Conservation (phyloP, 2,329 filamentous ascomycete species). For the Knufia fluminis region DNA sequence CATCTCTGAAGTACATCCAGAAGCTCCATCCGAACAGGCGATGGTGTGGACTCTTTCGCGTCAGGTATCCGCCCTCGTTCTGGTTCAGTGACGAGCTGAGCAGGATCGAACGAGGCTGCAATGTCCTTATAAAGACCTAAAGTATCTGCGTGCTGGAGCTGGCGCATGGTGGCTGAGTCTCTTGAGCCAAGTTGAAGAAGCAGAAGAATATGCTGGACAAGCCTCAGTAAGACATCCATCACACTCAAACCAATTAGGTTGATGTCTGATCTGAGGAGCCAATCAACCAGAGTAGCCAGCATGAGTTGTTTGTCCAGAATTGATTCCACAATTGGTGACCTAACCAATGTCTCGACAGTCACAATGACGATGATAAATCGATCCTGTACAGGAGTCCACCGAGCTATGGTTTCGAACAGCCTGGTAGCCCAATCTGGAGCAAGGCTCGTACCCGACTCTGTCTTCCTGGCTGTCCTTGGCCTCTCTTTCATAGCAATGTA, state of each 20-base stretch:
- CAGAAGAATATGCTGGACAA: constrained; percentile 74
- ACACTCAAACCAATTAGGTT: constrained; percentile 93
- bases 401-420: constrained; percentile 68
- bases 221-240: constrained; percentile 81
- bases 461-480: constrained; percentile 41
- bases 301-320: constrained; percentile 65
- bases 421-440: constrained; percentile 66
- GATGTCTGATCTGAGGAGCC: constrained; percentile 74
- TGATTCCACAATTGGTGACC: constrained; percentile 59
- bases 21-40: constrained; percentile 50
- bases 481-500: constrained; percentile 57
- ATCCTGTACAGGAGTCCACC: constrained; percentile 89
- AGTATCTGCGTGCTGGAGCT: constrained; percentile 28
- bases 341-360: constrained; percentile 65
- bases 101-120: constrained; percentile 21
- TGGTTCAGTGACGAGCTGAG: constrained; percentile 10
- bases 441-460: constrained; percentile 29
- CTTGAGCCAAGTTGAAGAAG: constrained; percentile 56
- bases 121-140: constrained; percentile 25
- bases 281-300: constrained; percentile 68
- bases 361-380: constrained; percentile 83
- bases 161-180: constrained; percentile 31
- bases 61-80: constrained; percentile 10
- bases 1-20: constrained; percentile 65
- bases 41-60: constrained; percentile 38